Base-by-base conservation (phyloP, 352 stramenopile genomes). In the Elongisporangium undulatum region DNA sequence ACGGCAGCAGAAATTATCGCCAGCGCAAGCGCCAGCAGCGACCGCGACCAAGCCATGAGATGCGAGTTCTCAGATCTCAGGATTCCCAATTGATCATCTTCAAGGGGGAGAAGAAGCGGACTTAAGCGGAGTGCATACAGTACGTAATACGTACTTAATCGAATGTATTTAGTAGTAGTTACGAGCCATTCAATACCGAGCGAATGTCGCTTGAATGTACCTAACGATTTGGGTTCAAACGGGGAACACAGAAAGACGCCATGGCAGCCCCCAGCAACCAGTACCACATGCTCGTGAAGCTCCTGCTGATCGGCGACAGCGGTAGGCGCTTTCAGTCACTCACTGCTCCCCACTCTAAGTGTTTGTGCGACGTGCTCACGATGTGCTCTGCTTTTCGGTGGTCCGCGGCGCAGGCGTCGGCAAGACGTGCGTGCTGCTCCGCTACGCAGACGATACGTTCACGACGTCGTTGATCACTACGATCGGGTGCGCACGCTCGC, bases 361-460 rank as follows among this genome's bases (percentile, higher is more conserved):
- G 1, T 3, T n/a, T 19, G 21, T 24, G 50, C 26, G 64, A 41
- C 34, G 34, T 62, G 12, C 50, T 58, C 17, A 52, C n/a, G 49
- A 16, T 45, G 29, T 16, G 1, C 29, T 51, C 56, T 21, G 8
- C n/a, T n/a, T n/a, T n/a, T n/a, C 12, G 7, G 23, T 10, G 24
- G 17, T 55, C 16, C 51, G 5, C 23, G 13, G 5, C 9, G 12
- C 51, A 91, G 87, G 84, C 26, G 95, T 98, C 15, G 95, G 95
- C 23, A 98, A 98, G 77, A 98, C 92, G 34, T 98, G 96, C 66
- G 86, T 98, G 56, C 70, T 98, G 48, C 84, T 96, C 64, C 92
- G 94, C 21, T 98, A 98, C 75, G 97, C 90, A 39, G 90, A 98
- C 55, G 95, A 98, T 68, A 96, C 96, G 66, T 98, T 98, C 68